phyloP scores from a whole-genome alignment of 768 basidiomycete genomes.

The Lactarius tabidus region DNA sequence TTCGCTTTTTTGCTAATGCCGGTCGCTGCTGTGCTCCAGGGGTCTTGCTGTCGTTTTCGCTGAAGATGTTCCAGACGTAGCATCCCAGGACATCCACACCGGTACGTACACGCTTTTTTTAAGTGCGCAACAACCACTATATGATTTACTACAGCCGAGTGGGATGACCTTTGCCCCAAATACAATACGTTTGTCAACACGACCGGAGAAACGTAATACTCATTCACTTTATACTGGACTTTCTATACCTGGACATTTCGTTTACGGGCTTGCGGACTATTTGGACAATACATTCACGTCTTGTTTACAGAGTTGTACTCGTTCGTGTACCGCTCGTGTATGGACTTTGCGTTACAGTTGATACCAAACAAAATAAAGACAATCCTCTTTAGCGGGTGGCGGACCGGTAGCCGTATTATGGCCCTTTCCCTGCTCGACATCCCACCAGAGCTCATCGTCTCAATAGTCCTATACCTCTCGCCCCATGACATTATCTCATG shows the following conservation, averaged over 20 bases:
- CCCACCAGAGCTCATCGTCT: constrained; percentile 15
- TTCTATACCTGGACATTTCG: not conserved
- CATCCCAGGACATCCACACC: not conserved
- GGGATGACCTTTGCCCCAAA: constrained; percentile 18
- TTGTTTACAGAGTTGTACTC: not conserved
- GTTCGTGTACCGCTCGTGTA: not conserved
- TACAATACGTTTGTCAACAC: constrained; percentile 14
- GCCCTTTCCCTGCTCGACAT: constrained; percentile 12
- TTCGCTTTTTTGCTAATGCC: not conserved
- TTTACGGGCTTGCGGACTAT: not conserved
- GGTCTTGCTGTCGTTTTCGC: constrained; percentile 25
- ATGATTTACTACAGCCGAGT: constrained; percentile 5
- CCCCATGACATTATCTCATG: constrained; percentile 14
- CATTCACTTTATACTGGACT: not conserved
- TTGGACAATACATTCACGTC: not conserved
- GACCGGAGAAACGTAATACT: not conserved
- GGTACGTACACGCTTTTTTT: constrained; percentile 4
- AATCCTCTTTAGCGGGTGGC: too few relatives aligned
- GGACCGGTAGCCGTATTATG: not conserved
- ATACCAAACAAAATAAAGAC: not conserved
- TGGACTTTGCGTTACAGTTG: not conserved
- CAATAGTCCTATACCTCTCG: constrained; percentile 10
- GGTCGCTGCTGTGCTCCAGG: not conserved
- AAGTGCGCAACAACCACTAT: not conserved
- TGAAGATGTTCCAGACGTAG: constrained; percentile 18